Evolutionary conservation across 2,329 filamentous ascomycete genomes (phyloP), one percentile per base, ranked within the genome.

Genomic region (Emergomyces orientalis): DNA sequence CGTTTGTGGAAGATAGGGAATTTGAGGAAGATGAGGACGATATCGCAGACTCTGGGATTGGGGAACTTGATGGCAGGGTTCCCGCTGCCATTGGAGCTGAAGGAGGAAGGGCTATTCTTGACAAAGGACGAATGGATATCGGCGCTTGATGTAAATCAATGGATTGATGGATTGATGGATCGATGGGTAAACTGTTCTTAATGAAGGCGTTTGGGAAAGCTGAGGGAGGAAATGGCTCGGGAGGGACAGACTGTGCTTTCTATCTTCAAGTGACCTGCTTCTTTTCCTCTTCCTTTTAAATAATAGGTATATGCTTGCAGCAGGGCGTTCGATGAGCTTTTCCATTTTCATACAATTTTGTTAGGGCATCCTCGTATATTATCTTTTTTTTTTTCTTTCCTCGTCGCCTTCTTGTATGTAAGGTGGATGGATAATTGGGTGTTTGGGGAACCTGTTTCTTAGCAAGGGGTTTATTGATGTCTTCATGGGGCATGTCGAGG

Each of bases 1-100:
- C 88, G 0, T 96, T 96, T 55, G 81, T 84, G 1, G 86, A 88
- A 34, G 88, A 90, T 6, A 84, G 85, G 1, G 85, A 87, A 1
- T 82, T 52, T 41, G 62, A 66, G 13, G 65, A 64, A 5, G 66
- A 67, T 6, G 64, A 65, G 9, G 63, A 61, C 39, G 64, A 65
- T 30, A 51, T 49, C 59, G 61, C 41, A 25, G 55, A 62, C 25
- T 61, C 60, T 11, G 60, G 60, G 13, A 59, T 62, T 59, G 65
- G 63, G 25, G 65, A 66, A 19, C 19, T 62, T 37, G 63, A 62
- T 19, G 62, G 32, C 32, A 62, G 41, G 60, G 51, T 27, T 62
- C 61, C 51, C 61, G 13, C n/a, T 43, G 39, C 27, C 47, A 39
- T 63, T 43, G 41, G 55, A 32, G 39, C 61, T 51, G 43, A 61